phyloP scores from a whole-genome alignment of 2,329 filamentous ascomycete species.

The Xylaria sp. region DNA sequence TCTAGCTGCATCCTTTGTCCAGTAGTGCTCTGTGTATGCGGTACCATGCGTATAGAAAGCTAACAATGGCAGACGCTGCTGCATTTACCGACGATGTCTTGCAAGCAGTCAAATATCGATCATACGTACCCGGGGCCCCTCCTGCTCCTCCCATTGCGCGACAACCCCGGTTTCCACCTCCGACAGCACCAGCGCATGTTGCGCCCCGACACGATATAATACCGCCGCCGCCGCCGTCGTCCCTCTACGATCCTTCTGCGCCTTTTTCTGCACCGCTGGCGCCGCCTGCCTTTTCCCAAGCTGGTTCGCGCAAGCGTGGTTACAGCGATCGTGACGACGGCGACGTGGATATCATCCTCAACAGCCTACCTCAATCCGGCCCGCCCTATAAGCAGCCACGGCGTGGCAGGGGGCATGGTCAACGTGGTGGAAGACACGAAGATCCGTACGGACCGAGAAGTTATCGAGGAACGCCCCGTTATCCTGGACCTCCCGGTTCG shows the following conservation, averaged over 20 bases:
- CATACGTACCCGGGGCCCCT: slow-evolving; percentile 67
- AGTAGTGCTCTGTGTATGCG: slow-evolving; percentile 4
- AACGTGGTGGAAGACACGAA: slow-evolving; percentile 52
- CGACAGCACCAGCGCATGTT: slow-evolving; percentile 33
- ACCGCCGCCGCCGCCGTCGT: slow-evolving; percentile 23
- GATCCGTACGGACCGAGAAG: slow-evolving; percentile 49
- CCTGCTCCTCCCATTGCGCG: slow-evolving; percentile 51
- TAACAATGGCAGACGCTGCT: slow-evolving; percentile 59
- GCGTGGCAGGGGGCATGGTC: slow-evolving; percentile 57
- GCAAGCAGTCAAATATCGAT: slow-evolving; percentile 69
- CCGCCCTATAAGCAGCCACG: slow-evolving; percentile 70
- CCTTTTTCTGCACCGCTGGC: slow-evolving; percentile 31
- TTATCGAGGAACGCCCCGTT: slow-evolving; percentile 40
- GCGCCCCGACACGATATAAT: slow-evolving; percentile 37
- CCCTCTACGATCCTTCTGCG: slow-evolving; percentile 34
- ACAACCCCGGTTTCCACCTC: slow-evolving; percentile 24
- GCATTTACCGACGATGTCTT: slow-evolving; percentile 79
- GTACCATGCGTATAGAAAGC: slow-evolving; percentile 4
- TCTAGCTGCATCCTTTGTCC: not conserved
- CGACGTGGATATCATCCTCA: slow-evolving; percentile 51
- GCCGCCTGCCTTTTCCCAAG: slow-evolving; percentile 35
- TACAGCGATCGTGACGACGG: slow-evolving; percentile 64
- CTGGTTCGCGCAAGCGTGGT: slow-evolving; percentile 62
- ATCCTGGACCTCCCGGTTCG: slow-evolving; percentile 26
- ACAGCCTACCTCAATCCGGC: slow-evolving; percentile 37